Evolutionary conservation across 2,329 filamentous ascomycete species (phyloP).

Genomic region (Cladophialophora psammophila): DNA sequence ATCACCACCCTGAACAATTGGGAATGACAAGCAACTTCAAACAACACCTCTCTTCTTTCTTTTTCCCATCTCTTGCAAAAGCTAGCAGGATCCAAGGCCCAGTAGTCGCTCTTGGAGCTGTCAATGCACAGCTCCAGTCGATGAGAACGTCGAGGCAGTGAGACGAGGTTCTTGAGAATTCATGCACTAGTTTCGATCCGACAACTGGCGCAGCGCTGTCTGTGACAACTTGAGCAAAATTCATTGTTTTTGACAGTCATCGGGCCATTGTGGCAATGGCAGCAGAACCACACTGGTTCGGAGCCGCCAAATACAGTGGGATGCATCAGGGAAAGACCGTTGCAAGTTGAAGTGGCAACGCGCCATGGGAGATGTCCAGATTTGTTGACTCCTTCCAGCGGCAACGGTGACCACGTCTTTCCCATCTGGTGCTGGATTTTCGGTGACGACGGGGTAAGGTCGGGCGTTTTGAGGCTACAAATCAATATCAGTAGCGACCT

Average conservation of each 20-base stretch:
- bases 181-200: slow-evolving; percentile 1
- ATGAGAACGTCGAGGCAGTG: background rate
- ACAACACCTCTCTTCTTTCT: background rate
- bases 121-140: background rate
- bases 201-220: slow-evolving; percentile 1
- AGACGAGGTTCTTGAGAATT: background rate
- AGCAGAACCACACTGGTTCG: slow-evolving; percentile 22
- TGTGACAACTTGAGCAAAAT: slow-evolving; percentile 11
- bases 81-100: background rate
- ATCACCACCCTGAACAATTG: background rate
- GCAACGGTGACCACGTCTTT: background rate
- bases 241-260: slow-evolving; percentile 11
- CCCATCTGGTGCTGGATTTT: background rate
- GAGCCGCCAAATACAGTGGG: background rate
- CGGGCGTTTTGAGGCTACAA: background rate
- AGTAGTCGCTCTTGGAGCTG: background rate
- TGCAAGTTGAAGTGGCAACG: background rate
- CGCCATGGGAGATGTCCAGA: background rate
- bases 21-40: background rate
- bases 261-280: slow-evolving; percentile 2
- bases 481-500: background rate
- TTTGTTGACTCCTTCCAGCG: background rate
- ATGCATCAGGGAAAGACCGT: background rate
- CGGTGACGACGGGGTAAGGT: background rate
- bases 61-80: background rate